Evolutionary conservation across 2,329 filamentous ascomycete species (phyloP).

Genomic region (Hypoxylon sp.): DNA sequence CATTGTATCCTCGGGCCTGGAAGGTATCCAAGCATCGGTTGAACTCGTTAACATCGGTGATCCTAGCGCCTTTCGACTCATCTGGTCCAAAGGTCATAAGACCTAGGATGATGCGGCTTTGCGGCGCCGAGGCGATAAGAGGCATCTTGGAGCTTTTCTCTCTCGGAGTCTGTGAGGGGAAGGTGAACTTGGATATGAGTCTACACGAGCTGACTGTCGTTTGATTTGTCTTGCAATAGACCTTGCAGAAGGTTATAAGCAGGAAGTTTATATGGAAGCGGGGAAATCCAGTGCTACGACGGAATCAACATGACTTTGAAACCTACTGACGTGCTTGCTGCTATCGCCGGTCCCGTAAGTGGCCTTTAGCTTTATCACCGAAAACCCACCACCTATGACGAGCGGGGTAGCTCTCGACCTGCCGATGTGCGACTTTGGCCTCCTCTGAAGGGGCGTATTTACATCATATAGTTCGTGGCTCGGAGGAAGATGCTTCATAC

Average conservation of each 20-base stretch:
- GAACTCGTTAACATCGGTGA: constrained; percentile 75
- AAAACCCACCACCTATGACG: constrained; percentile 12
- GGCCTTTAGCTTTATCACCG: constrained; percentile 11
- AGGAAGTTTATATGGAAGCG: constrained; percentile 22
- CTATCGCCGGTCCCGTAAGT: constrained; percentile 5
- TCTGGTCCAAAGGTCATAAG: constrained; percentile 86
- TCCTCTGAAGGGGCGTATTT: background rate
- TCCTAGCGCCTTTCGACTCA: constrained; percentile 71
- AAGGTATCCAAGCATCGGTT: constrained; percentile 79
- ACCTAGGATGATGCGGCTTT: constrained; percentile 81
- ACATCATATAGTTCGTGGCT: background rate
- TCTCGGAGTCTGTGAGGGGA: background rate
- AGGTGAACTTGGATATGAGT: background rate
- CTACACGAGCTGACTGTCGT: background rate
- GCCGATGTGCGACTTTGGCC: background rate
- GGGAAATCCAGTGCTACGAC: constrained; percentile 18
- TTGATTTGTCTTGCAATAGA: background rate
- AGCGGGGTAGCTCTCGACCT: constrained; percentile 7
- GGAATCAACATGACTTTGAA: constrained; percentile 2
- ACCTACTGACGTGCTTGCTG: constrained; percentile 28
- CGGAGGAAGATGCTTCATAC: no score
- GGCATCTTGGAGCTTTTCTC: constrained; percentile 55
- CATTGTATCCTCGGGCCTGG: constrained; percentile 82
- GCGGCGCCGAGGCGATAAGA: constrained; percentile 59
- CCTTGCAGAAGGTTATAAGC: background rate